Evolutionary conservation across 176 grass and related monocot species (phyloP).

Genomic region (Cenchrus purpureus): DNA sequence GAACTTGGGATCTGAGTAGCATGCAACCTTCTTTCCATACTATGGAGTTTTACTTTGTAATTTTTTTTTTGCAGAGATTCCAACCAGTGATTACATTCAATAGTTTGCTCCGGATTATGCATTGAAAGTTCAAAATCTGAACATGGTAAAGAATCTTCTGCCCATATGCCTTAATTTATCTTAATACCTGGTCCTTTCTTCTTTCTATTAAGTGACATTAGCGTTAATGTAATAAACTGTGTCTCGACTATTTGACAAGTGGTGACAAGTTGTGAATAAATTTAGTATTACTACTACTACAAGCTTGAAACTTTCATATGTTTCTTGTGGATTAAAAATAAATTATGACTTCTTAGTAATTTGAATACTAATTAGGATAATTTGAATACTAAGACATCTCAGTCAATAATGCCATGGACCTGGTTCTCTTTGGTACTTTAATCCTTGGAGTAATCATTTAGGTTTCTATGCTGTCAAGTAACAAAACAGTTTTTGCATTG

Average conservation of each 20-base stretch:
- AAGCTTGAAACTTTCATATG: slow-evolving; percentile 3
- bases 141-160: slow-evolving; percentile 69
- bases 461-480: too few species aligned
- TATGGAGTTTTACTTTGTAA: slow-evolving; percentile 27
- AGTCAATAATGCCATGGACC: slow-evolving; percentile 81
- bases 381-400: slow-evolving; percentile 87
- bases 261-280: neutral
- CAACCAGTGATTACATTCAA: slow-evolving; percentile 85
- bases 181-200: neutral
- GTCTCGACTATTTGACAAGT: neutral
- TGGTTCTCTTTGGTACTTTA: too few species aligned
- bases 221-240: neutral
- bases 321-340: slow-evolving; percentile 22
- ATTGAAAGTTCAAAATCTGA: slow-evolving; percentile 74
- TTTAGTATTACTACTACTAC: neutral
- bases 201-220: neutral
- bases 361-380: slow-evolving; percentile 62
- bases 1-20: too few species aligned
- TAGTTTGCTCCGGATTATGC: slow-evolving; percentile 92
- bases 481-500: too few species aligned
- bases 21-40: neutral
- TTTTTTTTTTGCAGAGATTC: slow-evolving; percentile 79
- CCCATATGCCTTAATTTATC: neutral
- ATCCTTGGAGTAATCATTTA: too few species aligned
- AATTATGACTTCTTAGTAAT: slow-evolving; percentile 24